Base-by-base conservation (phyloP, 257 asterid genomes). In the Paulownia fortunei region DNA sequence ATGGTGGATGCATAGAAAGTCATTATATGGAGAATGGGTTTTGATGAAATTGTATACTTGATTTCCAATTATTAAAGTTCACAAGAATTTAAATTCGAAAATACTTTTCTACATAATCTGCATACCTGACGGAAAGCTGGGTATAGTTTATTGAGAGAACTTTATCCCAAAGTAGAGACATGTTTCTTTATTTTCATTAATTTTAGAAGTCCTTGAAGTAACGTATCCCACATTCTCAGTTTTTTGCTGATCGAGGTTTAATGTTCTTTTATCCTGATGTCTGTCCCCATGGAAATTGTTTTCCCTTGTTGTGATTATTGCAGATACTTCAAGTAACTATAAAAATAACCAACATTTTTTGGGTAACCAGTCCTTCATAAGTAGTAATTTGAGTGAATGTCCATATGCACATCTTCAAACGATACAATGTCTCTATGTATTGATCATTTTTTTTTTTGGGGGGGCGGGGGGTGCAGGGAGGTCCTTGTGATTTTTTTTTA, bases 141-240 rank as follows among this genome's bases (percentile, higher is more conserved):
- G 27, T 70, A 72, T 44, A 49, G 41, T 76, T 42, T 37, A 49
- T 23, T 56, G 65, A 32, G 34, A 30, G 7, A 68, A 23, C 15
- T 49, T 68, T n/a, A 18, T 23, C 44, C 69, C 61, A 30, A 41
- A 72, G 37, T 52, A 27, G 30, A 42, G 51, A 24, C 52, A 37
- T 51, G 11, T 59, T 56, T 66, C 65, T 63, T 67, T 15, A 5
- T 66, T 52, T 56, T 69, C 52, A 36, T 46, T 51, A 47, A 61
- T n/a, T 30, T 24, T 41, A 21, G 59, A 76, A 76, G 58, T 51
- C 80, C 39, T 8, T 24, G 69, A 51, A 56, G 24, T 59, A 42
- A 41, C 18, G 7, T 12, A 69, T 59, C 18, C 55, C 65, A 34
- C 46, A 23, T 46, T 47, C 64, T 61, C 44, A 47, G 69, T 19